Conservation (phyloP, 345 rosid species). For the Cardamine chenopodiifolia region DNA sequence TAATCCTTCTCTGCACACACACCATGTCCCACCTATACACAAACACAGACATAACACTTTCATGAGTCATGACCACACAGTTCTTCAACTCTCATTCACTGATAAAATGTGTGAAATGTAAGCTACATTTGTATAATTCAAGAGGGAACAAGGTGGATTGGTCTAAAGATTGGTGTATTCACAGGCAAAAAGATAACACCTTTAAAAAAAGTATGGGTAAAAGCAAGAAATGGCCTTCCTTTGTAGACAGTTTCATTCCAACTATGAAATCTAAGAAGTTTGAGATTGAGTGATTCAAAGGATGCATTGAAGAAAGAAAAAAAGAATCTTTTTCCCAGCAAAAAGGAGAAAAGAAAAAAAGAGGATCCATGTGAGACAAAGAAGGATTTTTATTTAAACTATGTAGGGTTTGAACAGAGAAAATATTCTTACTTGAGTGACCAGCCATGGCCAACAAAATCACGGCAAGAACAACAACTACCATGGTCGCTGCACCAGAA, state of each 20-base stretch:
- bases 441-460: conserved; percentile 59
- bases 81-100: background rate
- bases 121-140: conserved; percentile 14
- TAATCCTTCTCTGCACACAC: conserved; percentile 75
- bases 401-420: conserved; percentile 22
- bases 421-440: conserved; percentile 52
- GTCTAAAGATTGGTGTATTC: background rate
- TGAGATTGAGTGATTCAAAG: conserved; percentile 20
- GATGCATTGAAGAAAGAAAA: background rate
- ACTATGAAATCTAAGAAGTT: conserved; percentile 22
- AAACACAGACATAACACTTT: background rate
- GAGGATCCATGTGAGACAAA: conserved; percentile 1
- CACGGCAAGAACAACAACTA: conserved; percentile 39
- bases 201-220: conserved; percentile 18
- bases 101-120: conserved; percentile 10
- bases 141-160: conserved; percentile 16
- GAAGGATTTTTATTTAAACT: background rate
- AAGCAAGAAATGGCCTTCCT: conserved; percentile 7
- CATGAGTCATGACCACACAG: background rate
- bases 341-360: background rate
- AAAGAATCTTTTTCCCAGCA: too few species aligned
- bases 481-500: conserved; percentile 35
- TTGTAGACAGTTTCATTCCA: background rate
- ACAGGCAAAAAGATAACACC: conserved; percentile 24
- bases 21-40: conserved; percentile 69